These are phyloP conservation scores for Albatrellus ellisii DNA, from an alignment of 768 basidiomycete species.

Conservation along the genomic window DNA sequence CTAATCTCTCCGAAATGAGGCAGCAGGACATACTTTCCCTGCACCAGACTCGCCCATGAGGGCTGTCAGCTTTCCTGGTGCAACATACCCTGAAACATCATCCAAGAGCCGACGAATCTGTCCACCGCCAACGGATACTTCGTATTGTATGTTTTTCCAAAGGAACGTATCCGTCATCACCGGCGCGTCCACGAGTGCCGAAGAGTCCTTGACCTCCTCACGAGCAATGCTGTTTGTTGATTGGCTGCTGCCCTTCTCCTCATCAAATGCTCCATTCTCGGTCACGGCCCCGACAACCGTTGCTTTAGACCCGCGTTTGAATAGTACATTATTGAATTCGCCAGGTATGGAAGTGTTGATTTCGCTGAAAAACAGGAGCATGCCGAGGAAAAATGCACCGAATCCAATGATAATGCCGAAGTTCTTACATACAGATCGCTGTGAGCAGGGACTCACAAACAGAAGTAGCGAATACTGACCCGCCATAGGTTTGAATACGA, in stretches of 20 bases:
- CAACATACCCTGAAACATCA: constrained; percentile 67
- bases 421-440: constrained; percentile 27
- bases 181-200: constrained; percentile 7
- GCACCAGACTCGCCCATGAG: constrained; percentile 56
- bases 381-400: constrained; percentile 39
- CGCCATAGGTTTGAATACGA: constrained; percentile 35
- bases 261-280: not conserved
- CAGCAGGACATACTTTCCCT: constrained; percentile 25
- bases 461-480: constrained; percentile 16
- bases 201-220: constrained; percentile 6
- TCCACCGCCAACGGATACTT: constrained; percentile 39
- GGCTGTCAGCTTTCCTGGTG: constrained; percentile 69
- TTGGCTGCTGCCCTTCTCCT: not conserved
- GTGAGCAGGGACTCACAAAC: not conserved
- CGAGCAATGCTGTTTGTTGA: not conserved
- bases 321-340: constrained; percentile 38
- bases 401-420: constrained; percentile 62
- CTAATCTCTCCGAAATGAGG: not conserved
- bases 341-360: constrained; percentile 26
- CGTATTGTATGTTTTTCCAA: constrained; percentile 63
- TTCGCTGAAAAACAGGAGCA: constrained; percentile 50
- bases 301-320: constrained; percentile 42
- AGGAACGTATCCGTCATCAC: constrained; percentile 53
- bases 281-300: constrained; percentile 4
- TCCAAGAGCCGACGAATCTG: constrained; percentile 39